Base-by-base conservation (phyloP, 495 filamentous ascomycete genomes). In the Penicillium canariense region DNA sequence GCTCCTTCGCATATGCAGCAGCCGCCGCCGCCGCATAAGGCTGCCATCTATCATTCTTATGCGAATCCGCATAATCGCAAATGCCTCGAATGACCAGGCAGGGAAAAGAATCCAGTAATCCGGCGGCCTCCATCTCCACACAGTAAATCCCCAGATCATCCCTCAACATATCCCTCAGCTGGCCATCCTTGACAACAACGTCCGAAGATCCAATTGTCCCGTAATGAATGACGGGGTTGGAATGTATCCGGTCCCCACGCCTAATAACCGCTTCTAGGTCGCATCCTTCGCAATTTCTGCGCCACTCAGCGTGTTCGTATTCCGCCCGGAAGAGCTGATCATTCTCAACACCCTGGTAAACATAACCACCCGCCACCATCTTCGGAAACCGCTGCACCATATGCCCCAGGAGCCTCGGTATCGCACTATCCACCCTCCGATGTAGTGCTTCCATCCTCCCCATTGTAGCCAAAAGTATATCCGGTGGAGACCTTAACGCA, bases 41-140 rank as follows among this genome's bases (percentile, higher is more conserved):
- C 43, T 77, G 73, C 72, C 69, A 77, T 23, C 50, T 23, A 17
- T 67, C 54, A 48, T 74, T 69, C 58, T 75, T 77, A 48, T 75
- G 74, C 10, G 65, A 63, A 51, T 77, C 74, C 2, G 66, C 52
- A 54, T 76, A 77, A 54, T 77, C 72, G 52, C 65, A 69, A 8
- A 73, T 67, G 1, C 74, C 72, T 42, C 68, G 59, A 25, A 77
- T 67, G 2, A 75, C 64, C 11, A 74, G 42, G 48, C 69, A 74
- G 50, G 52, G 65, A 36, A 73, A 67, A 17, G 64, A 42, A 46
- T 72, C 49, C 67, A 68, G 71, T 17, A 77, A 26, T 0, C 75
- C 75, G n/a, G 75, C 75, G 4, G 71, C 75, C 56, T 77, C 74
- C 68, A 77, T 77, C 34, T 78, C 74, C 38, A 74, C 63, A 31